Evolutionary conservation across 495 filamentous ascomycete species (phyloP), one percentile per base, ranked within the genome.

Genomic region (Xylaria scruposa): DNA sequence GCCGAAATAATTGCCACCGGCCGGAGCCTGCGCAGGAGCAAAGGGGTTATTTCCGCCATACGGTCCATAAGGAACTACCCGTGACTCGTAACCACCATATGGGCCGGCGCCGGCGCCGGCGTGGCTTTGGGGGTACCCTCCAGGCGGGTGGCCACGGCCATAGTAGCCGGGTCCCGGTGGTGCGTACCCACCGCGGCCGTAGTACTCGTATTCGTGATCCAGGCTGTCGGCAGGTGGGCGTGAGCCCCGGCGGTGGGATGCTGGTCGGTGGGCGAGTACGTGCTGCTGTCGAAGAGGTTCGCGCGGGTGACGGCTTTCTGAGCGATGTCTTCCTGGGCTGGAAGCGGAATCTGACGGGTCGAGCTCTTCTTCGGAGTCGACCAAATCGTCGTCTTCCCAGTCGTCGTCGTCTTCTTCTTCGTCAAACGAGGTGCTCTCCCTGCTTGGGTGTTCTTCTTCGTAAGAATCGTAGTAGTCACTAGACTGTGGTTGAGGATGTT

Each of bases 321-420:
- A 72, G 42, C 67, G 67, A 31, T 60, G 26, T 86, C 84, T 63
- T 87, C 85, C 19, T 83, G 86, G 73, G 77, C 85, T 65, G 79
- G 89, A 95, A 36, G 93, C 93, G n/a, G 93, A 95, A 83, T 97
- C 93, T 46, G 90, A 92, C 29, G 93, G 91, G 64, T 91, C 90
- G 74, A 96, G 81, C 75, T 95, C 93, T 76, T 90, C 91, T 70
- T 82, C 80, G 19, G 82, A 74, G 26, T 79, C 71, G 31, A 72
- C 83, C 73, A 85, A 83, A 54, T 82, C 78, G 44, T 75, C 83
- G 71, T 85, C 84, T 77, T 88, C 88, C 74, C 89, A 86, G 68
- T 83, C 85, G 38, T 89, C 85, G 71, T 72, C 72, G 59, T 82
- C 79, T 12, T 82, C 79, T 56, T 80, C 73, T 49, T 72, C 73